Percentiles rank a stretch among this genome's conserved stretches.
Conservation (phyloP, 2,329 filamentous ascomycete species). For the Epichloe aotearoae region DNA sequence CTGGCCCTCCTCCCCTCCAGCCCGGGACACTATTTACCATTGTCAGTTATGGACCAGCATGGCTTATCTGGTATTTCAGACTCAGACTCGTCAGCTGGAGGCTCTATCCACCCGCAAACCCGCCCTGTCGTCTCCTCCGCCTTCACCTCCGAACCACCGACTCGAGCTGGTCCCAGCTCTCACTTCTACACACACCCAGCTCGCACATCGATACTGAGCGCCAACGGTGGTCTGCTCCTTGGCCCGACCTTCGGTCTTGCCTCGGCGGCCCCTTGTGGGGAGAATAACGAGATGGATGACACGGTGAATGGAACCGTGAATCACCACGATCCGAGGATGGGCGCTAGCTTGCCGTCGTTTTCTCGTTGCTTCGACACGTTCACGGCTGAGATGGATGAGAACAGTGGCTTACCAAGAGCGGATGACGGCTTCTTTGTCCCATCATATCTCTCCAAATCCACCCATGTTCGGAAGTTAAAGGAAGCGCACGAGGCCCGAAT, state of each 20-base stretch:
- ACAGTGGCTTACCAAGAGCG: slow-evolving; percentile 11
- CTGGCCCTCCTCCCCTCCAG: neutral
- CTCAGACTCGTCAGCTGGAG: slow-evolving; percentile 12
- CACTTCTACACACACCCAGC: slow-evolving; percentile 25
- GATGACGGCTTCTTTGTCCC: slow-evolving; percentile 58
- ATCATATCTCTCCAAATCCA: slow-evolving; percentile 67
- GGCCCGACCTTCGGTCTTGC: slow-evolving; percentile 5
- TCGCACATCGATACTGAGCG: slow-evolving; percentile 34
- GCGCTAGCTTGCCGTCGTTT: slow-evolving; percentile 27
- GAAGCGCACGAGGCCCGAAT: slow-evolving; percentile 53
- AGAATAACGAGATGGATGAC: slow-evolving; percentile 19
- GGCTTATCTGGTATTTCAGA: slow-evolving; percentile 14
- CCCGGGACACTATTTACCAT: neutral
- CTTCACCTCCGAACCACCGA: slow-evolving; percentile 22
- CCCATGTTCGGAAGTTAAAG: slow-evolving; percentile 64
- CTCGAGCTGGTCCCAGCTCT: slow-evolving; percentile 24
- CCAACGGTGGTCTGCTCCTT: slow-evolving; percentile 23
- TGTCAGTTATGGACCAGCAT: slow-evolving; percentile 12
- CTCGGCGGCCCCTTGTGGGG: slow-evolving; percentile 1
- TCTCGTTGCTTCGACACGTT: slow-evolving; percentile 42
- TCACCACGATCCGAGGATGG: slow-evolving; percentile 12
- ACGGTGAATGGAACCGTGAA: slow-evolving; percentile 17
- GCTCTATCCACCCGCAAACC: slow-evolving; percentile 5
- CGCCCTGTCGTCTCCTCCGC: slow-evolving; percentile 8
- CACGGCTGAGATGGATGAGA: slow-evolving; percentile 20